Conservation (phyloP, 2,329 filamentous ascomycete species). For the Pleoardoris graminearum region DNA sequence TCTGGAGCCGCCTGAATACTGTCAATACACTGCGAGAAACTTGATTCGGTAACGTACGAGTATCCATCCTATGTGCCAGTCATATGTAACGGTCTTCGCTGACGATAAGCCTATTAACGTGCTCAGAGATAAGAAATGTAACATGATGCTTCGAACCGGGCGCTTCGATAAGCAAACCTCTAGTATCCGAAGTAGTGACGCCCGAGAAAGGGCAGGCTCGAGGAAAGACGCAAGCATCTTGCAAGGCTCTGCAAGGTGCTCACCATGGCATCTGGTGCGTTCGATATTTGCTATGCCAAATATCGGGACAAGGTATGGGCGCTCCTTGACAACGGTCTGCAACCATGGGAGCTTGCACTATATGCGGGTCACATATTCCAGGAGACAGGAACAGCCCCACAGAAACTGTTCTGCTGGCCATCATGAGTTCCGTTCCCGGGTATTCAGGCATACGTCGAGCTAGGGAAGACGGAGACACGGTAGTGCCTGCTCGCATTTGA, state of each 20-base stretch:
- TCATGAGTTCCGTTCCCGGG: background rate
- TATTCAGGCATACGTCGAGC: background rate
- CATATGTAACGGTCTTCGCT: constrained; percentile 49
- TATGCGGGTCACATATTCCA: background rate
- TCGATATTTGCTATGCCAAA: background rate
- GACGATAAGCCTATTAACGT: constrained; percentile 17
- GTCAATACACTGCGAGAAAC: background rate
- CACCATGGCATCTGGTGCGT: background rate
- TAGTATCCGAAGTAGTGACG: background rate
- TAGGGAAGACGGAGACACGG: too few relatives aligned
- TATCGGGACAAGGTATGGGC: background rate
- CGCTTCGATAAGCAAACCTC: background rate
- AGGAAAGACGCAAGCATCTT: background rate
- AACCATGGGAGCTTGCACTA: background rate
- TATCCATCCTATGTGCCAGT: constrained; percentile 60
- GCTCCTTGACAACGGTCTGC: background rate
- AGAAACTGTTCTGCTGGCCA: background rate
- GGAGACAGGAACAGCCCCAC: background rate
- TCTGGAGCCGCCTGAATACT: constrained; percentile 12
- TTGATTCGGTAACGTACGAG: constrained; percentile 42
- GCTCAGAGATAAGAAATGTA: constrained; percentile 6
- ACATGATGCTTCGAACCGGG: background rate
- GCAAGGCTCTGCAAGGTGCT: background rate
- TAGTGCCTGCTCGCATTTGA: too few relatives aligned
- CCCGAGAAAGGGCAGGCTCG: background rate